Evolutionary conservation across 176 grass and related monocot species (phyloP).

Genomic region (Eremochloa ophiuroides): DNA sequence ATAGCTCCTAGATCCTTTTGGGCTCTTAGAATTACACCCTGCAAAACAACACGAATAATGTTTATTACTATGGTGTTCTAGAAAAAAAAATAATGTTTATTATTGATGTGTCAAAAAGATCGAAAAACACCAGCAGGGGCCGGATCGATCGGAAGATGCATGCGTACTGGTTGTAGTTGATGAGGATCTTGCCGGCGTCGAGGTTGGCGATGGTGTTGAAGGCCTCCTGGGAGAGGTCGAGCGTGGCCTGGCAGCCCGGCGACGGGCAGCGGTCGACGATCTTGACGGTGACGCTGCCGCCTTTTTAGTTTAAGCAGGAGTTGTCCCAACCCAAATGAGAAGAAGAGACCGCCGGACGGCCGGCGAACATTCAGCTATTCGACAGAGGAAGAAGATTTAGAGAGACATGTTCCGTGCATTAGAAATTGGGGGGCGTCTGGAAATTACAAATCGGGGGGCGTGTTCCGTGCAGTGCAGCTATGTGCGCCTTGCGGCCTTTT

Average conservation of each 20-base stretch:
- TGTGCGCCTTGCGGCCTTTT: too few species aligned
- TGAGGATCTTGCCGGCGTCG: conserved; percentile 49
- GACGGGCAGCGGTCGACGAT: conserved; percentile 50
- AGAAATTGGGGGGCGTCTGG: too few species aligned
- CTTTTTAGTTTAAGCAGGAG: not conserved
- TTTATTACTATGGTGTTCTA: too few species aligned
- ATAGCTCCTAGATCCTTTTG: not conserved
- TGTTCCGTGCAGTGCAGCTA: too few species aligned
- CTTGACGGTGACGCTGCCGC: conserved; percentile 36
- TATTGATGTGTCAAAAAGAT: not conserved
- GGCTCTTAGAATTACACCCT: not conserved
- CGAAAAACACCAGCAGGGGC: too few species aligned
- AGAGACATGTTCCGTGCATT: too few species aligned
- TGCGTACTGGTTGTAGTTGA: conserved; percentile 43
- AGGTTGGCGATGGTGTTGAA: conserved; percentile 34
- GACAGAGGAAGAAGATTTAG: not conserved
- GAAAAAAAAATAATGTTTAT: too few species aligned
- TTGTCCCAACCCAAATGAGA: not conserved
- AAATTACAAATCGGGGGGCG: too few species aligned
- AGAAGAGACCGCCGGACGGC: not conserved
- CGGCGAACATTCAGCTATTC: not conserved
- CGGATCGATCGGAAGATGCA: too few species aligned
- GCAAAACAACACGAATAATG: not conserved
- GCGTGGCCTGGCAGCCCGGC: conserved; percentile 23
- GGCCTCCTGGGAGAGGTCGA: conserved; percentile 51